phyloP scores from a whole-genome alignment of 2,329 filamentous ascomycete species.

The Waltergamsia citrina region DNA sequence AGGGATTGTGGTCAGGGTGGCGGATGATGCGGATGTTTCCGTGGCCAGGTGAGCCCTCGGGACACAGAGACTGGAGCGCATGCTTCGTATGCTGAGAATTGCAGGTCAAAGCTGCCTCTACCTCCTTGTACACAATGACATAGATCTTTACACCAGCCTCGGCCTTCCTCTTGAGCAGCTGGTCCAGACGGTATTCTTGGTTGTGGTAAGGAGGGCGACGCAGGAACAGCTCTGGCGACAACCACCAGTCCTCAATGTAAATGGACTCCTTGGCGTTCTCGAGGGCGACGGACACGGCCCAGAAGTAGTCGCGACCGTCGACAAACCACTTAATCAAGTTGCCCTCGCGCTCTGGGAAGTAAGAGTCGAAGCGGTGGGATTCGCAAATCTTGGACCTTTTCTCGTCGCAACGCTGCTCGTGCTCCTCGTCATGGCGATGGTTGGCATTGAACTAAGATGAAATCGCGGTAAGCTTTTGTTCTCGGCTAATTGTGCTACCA shows the following conservation, averaged over 20 bases:
- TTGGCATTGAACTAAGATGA: conserved; percentile 63
- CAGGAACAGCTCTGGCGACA: conserved; percentile 81
- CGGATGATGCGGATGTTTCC: conserved; percentile 86
- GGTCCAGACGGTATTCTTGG: conserved; percentile 81
- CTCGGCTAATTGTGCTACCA: conserved; percentile 2
- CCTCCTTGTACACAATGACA: conserved; percentile 86
- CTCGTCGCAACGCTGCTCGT: conserved; percentile 74
- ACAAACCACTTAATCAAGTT: conserved; percentile 97
- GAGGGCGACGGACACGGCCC: conserved; percentile 83
- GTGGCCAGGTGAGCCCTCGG: conserved; percentile 69
- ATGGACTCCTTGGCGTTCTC: conserved; percentile 87
- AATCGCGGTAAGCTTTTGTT: neutral
- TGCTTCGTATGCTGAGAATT: conserved; percentile 92
- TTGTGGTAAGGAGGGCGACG: conserved; percentile 74
- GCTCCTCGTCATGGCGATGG: conserved; percentile 88
- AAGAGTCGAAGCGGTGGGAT: conserved; percentile 78
- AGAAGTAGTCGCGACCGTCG: conserved; percentile 91
- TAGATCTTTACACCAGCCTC: conserved; percentile 93
- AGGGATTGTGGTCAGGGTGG: conserved; percentile 89
- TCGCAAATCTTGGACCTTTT: conserved; percentile 67
- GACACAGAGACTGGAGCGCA: conserved; percentile 68
- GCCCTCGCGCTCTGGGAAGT: conserved; percentile 75
- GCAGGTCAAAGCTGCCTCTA: conserved; percentile 73
- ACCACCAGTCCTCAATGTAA: conserved; percentile 96
- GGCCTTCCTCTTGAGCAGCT: conserved; percentile 76